Percentiles rank a stretch among this genome's conserved stretches.
These are phyloP conservation scores for Rusavskia elegans DNA, from an alignment of 495 filamentous ascomycete genomes.

Conservation along the genomic window DNA sequence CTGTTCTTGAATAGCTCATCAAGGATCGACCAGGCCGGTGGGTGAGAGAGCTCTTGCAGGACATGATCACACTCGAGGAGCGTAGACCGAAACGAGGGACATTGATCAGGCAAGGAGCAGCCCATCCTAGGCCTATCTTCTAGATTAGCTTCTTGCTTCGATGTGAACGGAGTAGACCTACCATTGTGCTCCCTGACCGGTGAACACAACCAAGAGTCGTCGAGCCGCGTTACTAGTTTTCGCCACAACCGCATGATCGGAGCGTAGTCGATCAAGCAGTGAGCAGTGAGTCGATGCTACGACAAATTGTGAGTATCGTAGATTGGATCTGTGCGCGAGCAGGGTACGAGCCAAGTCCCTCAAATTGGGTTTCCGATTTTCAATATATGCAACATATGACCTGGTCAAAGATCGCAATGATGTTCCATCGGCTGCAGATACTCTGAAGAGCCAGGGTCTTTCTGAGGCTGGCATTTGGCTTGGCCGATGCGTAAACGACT, in stretches of 20 bases:
- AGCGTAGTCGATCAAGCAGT: neutral
- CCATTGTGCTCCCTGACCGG: slow-evolving; percentile 26
- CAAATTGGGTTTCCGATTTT: slow-evolving; percentile 2
- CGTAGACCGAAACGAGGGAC: slow-evolving; percentile 7
- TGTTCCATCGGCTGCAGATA: slow-evolving; percentile 4
- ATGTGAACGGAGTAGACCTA: neutral
- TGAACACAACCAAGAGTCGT: slow-evolving; percentile 15
- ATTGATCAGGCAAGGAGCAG: neutral
- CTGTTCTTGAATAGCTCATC: slow-evolving; percentile 10
- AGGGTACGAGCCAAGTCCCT: neutral
- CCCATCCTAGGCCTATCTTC: slow-evolving; percentile 22
- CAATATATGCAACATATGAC: slow-evolving; percentile 3
- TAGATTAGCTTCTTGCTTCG: neutral
- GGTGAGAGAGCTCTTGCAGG: slow-evolving; percentile 3
- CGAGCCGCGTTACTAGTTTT: neutral
- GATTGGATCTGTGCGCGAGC: neutral
- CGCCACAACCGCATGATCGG: neutral
- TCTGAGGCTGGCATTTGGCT: neutral
- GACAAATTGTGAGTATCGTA: neutral
- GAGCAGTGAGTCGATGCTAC: neutral
- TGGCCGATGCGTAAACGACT: neutral
- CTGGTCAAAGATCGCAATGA: neutral
- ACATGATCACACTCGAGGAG: slow-evolving; percentile 10
- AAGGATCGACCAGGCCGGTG: slow-evolving; percentile 15
- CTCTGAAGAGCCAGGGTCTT: slow-evolving; percentile 6